Conservation (phyloP, 805 yeast species). For the Candida wancherniae region DNA sequence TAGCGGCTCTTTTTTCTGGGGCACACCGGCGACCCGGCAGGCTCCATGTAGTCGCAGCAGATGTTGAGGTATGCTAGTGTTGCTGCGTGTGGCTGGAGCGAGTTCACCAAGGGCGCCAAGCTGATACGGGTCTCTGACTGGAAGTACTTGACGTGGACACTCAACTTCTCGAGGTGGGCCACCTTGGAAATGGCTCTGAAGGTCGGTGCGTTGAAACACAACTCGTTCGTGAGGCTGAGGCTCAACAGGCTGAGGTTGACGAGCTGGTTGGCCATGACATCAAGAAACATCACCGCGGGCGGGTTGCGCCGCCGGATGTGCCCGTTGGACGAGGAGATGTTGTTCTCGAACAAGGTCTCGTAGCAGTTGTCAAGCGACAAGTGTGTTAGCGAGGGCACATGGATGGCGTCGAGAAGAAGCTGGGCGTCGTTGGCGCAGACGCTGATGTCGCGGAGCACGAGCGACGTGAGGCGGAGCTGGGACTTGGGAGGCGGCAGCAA, state of each 20-base stretch:
- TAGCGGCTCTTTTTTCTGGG: slow-evolving; percentile 7
- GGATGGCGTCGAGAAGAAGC: slow-evolving; percentile 4
- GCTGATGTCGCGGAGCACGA: slow-evolving; percentile 8
- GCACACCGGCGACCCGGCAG: slow-evolving; percentile 4
- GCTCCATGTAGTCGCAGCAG: slow-evolving; percentile 11
- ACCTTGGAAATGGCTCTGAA: slow-evolving; percentile 5
- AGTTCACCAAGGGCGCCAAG: slow-evolving; percentile 9
- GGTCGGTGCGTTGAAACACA: slow-evolving; percentile 11
- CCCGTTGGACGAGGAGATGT: slow-evolving; percentile 1
- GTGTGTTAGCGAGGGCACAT: slow-evolving; percentile 4
- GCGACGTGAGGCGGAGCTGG: slow-evolving; percentile 6
- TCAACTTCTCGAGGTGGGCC: slow-evolving; percentile 5
- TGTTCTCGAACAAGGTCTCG: slow-evolving; percentile 6
- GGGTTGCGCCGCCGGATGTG: slow-evolving; percentile 10
- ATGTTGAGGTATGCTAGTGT: slow-evolving; percentile 10
- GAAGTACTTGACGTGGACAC: slow-evolving; percentile 10
- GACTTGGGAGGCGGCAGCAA: not conserved
- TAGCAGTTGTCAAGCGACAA: slow-evolving; percentile 13
- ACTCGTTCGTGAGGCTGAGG: slow-evolving; percentile 11
- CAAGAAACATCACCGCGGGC: slow-evolving; percentile 11
- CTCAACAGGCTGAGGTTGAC: slow-evolving; percentile 8
- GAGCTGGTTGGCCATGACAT: slow-evolving; percentile 5
- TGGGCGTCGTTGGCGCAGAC: slow-evolving; percentile 11
- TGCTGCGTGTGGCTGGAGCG: slow-evolving; percentile 9
- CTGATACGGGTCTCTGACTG: slow-evolving; percentile 4